Percentiles rank a stretch among this genome's conserved stretches.
These are phyloP conservation scores for Hypoxylon sp. DNA, from an alignment of 2,329 filamentous ascomycete species.

Conservation along the genomic window DNA sequence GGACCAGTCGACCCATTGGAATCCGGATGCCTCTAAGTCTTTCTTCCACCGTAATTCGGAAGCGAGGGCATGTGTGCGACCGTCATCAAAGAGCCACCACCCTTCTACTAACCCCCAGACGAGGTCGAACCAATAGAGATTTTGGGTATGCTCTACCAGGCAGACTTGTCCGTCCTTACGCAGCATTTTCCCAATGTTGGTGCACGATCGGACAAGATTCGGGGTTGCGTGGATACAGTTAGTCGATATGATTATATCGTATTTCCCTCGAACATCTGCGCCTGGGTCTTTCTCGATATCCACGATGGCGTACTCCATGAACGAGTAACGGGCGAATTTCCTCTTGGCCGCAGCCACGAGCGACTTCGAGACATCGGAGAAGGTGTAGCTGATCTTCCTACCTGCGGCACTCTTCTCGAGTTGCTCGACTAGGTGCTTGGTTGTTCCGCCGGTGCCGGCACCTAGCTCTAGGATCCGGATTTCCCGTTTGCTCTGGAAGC, in stretches of 20 bases:
- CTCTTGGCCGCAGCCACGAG: slow-evolving; percentile 52
- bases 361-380: slow-evolving; percentile 60
- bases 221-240: slow-evolving; percentile 59
- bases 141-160: slow-evolving; percentile 53
- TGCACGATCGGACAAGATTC: slow-evolving; percentile 44
- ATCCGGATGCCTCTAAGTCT: slow-evolving; percentile 45
- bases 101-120: slow-evolving; percentile 57
- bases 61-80: slow-evolving; percentile 47
- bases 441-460: slow-evolving; percentile 62
- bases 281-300: slow-evolving; percentile 53
- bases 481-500: slow-evolving; percentile 21
- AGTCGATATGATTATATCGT: slow-evolving; percentile 55
- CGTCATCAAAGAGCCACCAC: slow-evolving; percentile 56
- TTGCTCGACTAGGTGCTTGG: slow-evolving; percentile 51
- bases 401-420: slow-evolving; percentile 44
- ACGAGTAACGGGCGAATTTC: slow-evolving; percentile 44
- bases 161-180: slow-evolving; percentile 51
- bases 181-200: slow-evolving; percentile 51
- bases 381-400: slow-evolving; percentile 58
- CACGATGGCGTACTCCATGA: slow-evolving; percentile 50
- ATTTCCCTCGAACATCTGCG: slow-evolving; percentile 37
- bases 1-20: slow-evolving; percentile 49
- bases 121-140: slow-evolving; percentile 52
- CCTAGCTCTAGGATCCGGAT: slow-evolving; percentile 62
- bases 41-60: slow-evolving; percentile 46